These are phyloP conservation scores for Trichoderma koningiopsis DNA, from an alignment of 2,329 filamentous ascomycete genomes.

Conservation along the genomic window DNA sequence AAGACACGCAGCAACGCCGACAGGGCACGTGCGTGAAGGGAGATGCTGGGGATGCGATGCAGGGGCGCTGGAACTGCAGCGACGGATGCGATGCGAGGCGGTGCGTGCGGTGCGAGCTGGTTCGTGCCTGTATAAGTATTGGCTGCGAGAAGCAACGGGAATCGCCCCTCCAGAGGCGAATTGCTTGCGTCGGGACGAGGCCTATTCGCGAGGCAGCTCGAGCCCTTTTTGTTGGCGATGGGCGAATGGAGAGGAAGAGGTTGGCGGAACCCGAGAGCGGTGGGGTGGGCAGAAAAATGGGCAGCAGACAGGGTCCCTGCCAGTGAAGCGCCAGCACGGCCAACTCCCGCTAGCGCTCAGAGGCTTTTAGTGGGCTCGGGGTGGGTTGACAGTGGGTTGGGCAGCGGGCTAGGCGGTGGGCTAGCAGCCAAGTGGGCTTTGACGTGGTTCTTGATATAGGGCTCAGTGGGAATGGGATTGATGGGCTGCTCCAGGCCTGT, in stretches of 20 bases:
- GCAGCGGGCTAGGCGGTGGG: conserved; percentile 21
- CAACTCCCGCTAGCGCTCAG: conserved; percentile 24
- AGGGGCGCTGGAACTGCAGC: conserved; percentile 3
- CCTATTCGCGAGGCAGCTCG: conserved; percentile 23
- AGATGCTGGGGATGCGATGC: conserved; percentile 26
- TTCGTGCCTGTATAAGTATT: conserved; percentile 12
- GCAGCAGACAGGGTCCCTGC: not conserved
- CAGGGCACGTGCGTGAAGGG: conserved; percentile 28
- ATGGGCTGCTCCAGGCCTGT: not conserved
- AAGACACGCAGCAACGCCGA: conserved; percentile 18
- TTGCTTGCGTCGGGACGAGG: conserved; percentile 22
- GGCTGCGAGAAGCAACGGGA: conserved; percentile 15
- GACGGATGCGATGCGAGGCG: not conserved
- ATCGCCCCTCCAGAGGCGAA: conserved; percentile 22
- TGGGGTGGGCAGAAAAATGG: conserved; percentile 5
- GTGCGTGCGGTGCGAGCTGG: conserved; percentile 1
- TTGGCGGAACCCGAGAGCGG: conserved; percentile 24
- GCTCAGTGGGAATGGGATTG: not conserved
- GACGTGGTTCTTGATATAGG: not conserved
- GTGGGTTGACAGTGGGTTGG: conserved; percentile 10
- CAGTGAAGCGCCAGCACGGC: conserved; percentile 21
- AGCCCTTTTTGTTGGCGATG: conserved; percentile 24
- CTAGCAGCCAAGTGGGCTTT: conserved; percentile 11
- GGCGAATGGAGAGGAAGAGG: conserved; percentile 20
- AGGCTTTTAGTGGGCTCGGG: conserved; percentile 6